phyloP scores from a whole-genome alignment of 2,329 filamentous ascomycete species.

The Claviceps sp. region DNA sequence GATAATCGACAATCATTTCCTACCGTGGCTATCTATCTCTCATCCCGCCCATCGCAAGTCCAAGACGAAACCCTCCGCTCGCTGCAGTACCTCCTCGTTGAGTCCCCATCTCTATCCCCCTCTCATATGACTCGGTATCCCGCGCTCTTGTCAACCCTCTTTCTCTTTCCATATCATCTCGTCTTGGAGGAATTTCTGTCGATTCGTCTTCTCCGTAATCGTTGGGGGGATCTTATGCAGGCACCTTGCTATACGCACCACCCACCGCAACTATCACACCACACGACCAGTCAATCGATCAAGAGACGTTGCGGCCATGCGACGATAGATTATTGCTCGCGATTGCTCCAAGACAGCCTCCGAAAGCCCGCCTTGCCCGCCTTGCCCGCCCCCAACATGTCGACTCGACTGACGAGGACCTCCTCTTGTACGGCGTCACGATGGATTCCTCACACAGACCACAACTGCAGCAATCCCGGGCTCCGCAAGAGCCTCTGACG shows the following conservation, averaged over 20 bases:
- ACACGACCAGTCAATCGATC: neutral
- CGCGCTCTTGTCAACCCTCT: neutral
- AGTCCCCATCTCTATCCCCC: neutral
- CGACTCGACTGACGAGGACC: slow-evolving; percentile 5
- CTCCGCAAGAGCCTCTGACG: slow-evolving; percentile 10
- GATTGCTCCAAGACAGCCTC: slow-evolving; percentile 4
- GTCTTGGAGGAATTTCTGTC: neutral
- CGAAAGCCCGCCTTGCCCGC: slow-evolving; percentile 4
- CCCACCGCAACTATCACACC: neutral
- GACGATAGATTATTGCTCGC: slow-evolving; percentile 6
- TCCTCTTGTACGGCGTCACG: slow-evolving; percentile 2
- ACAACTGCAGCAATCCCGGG: slow-evolving; percentile 2
- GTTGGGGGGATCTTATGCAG: neutral
- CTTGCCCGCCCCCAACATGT: slow-evolving; percentile 8
- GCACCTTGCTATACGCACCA: neutral
- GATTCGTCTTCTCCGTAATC: neutral
- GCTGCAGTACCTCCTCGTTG: neutral
- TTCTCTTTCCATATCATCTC: neutral
- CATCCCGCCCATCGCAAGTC: neutral
- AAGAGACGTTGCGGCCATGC: slow-evolving; percentile 4
- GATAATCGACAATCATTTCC: slow-evolving; percentile 2
- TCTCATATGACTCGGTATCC: neutral
- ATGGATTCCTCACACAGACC: slow-evolving; percentile 8
- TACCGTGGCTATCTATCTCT: neutral
- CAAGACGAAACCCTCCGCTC: slow-evolving; percentile 1